Percentiles rank a stretch among this genome's conserved stretches.
These are phyloP conservation scores for Noccaea caerulescens DNA, from an alignment of 345 rosid genomes.

Conservation along the genomic window DNA sequence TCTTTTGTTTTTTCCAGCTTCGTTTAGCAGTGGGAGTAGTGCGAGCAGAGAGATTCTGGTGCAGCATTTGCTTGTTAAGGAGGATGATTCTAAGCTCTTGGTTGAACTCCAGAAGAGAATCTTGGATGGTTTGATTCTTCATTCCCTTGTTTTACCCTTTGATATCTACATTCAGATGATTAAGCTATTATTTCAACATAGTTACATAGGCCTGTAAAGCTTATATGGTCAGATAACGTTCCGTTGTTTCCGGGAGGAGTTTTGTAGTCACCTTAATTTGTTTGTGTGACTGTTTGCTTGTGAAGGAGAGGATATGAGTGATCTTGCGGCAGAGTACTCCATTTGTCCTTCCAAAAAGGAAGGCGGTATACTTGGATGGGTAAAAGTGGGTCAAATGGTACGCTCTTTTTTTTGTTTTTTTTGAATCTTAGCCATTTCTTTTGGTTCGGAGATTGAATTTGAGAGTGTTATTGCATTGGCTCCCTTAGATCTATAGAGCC, in stretches of 20 bases:
- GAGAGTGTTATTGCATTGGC: conserved; percentile 23
- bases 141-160: not conserved
- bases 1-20: conserved; percentile 48
- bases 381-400: conserved; percentile 88
- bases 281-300: conserved; percentile 24
- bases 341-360: conserved; percentile 81
- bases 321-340: conserved; percentile 82
- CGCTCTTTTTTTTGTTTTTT: conserved; percentile 2
- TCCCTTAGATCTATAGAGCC: conserved; percentile 13
- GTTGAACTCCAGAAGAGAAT: conserved; percentile 61
- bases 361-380: conserved; percentile 98
- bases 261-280: conserved; percentile 4
- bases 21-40: conserved; percentile 56
- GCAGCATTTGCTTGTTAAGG: conserved; percentile 87
- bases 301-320: conserved; percentile 92
- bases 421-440: not conserved
- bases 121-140: conserved; percentile 53
- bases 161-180: not conserved
- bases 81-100: conserved; percentile 64
- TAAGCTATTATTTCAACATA: conserved; percentile 21
- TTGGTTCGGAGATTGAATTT: not conserved
- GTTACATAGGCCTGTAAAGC: not conserved
- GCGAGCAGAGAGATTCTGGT: conserved; percentile 68
- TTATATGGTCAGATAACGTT: not conserved
- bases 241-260: not conserved